phyloP scores from a whole-genome alignment of 495 filamentous ascomycete species.

The Lepidopterella palustris region DNA sequence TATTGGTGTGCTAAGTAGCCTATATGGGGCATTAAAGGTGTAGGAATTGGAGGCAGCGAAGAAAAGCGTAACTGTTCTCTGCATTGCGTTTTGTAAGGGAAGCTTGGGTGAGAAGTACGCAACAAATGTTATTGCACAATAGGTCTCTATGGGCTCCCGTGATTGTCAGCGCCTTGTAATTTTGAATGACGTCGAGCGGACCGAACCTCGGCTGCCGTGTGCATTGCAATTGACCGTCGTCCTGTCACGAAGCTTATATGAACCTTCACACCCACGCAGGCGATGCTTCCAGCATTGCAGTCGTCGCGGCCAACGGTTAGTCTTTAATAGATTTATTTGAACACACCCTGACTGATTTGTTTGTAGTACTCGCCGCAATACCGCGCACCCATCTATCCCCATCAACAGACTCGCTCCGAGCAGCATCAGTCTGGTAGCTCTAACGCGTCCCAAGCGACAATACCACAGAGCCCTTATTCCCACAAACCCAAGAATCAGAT shows the following conservation, averaged over 20 bases:
- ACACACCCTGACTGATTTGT: not conserved
- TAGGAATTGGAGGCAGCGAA: conserved; percentile 11
- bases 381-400: conserved; percentile 11
- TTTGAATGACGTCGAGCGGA: conserved; percentile 2
- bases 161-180: not conserved
- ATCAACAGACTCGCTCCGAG: conserved; percentile 28
- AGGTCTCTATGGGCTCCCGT: not conserved
- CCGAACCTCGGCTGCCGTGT: not conserved
- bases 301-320: conserved; percentile 33
- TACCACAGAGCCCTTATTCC: not conserved
- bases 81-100: conserved; percentile 22
- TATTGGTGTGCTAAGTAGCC: conserved; percentile 44
- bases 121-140: not conserved
- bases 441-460: not conserved
- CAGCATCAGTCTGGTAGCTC: conserved; percentile 6
- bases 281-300: conserved; percentile 34
- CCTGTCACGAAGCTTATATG: conserved; percentile 7
- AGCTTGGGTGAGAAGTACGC: conserved; percentile 4
- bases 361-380: conserved; percentile 8
- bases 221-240: too few species aligned
- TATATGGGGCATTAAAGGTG: not conserved
- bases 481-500: conserved; percentile 25
- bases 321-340: not conserved
- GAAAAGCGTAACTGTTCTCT: conserved; percentile 21
- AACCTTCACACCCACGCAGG: not conserved